Conservation (phyloP, 2,329 filamentous ascomycete species). For the Fusarium keratoplasticum region DNA sequence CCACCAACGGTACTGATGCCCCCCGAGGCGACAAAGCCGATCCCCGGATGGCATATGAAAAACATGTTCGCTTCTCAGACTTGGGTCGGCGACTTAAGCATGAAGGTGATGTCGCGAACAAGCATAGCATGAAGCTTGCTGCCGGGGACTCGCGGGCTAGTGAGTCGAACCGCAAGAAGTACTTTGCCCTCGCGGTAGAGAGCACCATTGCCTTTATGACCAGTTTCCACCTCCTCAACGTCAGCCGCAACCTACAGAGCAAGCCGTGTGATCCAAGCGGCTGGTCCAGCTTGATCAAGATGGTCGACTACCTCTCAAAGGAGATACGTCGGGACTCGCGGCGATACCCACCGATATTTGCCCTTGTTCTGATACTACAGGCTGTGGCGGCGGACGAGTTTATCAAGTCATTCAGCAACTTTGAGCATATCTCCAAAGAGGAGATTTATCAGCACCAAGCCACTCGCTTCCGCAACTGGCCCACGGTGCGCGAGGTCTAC, state of each 20-base stretch:
- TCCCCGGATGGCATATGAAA: constrained; percentile 48
- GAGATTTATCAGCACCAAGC: constrained; percentile 44
- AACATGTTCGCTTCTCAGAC: constrained; percentile 51
- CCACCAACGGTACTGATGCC: constrained; percentile 49
- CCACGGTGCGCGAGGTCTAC: constrained; percentile 47
- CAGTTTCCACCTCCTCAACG: constrained; percentile 63
- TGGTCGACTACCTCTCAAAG: constrained; percentile 55
- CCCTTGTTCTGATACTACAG: constrained; percentile 58
- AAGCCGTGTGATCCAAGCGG: constrained; percentile 54
- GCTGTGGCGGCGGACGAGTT: constrained; percentile 59
- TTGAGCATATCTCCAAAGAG: constrained; percentile 36
- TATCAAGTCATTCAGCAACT: constrained; percentile 50
- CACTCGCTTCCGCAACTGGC: constrained; percentile 44
- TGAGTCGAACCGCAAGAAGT: constrained; percentile 54
- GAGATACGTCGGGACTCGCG: constrained; percentile 51
- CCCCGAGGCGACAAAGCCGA: constrained; percentile 40
- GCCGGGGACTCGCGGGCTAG: constrained; percentile 42
- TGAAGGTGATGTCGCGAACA: constrained; percentile 60
- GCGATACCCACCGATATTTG: constrained; percentile 54
- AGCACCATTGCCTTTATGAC: constrained; percentile 66
- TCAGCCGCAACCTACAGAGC: constrained; percentile 57
- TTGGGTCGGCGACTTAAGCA: constrained; percentile 67
- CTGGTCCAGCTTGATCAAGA: constrained; percentile 60
- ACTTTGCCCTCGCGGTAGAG: constrained; percentile 59
- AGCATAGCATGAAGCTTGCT: constrained; percentile 40